phyloP scores from a whole-genome alignment of 176 grass and related monocot species.

The Eleusine indica region DNA sequence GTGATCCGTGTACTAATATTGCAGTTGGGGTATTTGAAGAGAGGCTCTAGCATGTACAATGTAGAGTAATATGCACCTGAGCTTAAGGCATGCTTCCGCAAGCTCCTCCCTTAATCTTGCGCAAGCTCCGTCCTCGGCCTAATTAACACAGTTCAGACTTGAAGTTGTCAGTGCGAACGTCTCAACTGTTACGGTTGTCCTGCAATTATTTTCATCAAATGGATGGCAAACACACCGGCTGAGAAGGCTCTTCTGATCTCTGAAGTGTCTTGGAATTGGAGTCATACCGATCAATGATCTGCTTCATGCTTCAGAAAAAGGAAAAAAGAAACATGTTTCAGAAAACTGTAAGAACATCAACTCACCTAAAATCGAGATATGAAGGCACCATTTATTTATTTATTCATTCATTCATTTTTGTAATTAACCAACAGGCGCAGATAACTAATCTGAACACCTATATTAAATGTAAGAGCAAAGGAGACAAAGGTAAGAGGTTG shows the following conservation, averaged over 20 bases:
- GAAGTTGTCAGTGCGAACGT: neutral
- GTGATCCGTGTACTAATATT: neutral
- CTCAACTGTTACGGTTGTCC: neutral
- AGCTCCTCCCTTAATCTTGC: constrained; percentile 49
- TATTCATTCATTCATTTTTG: neutral
- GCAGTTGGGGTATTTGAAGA: neutral
- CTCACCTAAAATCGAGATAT: neutral
- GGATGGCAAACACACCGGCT: constrained; percentile 15
- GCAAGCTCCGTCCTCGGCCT: constrained; percentile 54
- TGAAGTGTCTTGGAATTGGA: constrained; percentile 60
- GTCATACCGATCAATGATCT: constrained; percentile 69
- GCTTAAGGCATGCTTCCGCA: constrained; percentile 58
- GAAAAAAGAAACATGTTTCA: constrained; percentile 17
- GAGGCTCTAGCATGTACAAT: neutral
- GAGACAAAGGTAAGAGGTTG: neutral
- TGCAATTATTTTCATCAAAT: neutral
- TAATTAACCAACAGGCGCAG: neutral
- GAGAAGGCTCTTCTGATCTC: constrained; percentile 40
- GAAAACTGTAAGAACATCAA: neutral
- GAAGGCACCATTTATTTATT: neutral
- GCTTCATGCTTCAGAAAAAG: constrained; percentile 60
- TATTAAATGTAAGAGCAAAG: neutral
- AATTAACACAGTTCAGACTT: constrained; percentile 18
- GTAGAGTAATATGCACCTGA: constrained; percentile 41
- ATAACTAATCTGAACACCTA: neutral